A percentile compares a stretch with the other conserved stretches of the same genome.
phyloP scores from a whole-genome alignment of 2,329 filamentous ascomycete species.

The Leptodontidium sp. region DNA sequence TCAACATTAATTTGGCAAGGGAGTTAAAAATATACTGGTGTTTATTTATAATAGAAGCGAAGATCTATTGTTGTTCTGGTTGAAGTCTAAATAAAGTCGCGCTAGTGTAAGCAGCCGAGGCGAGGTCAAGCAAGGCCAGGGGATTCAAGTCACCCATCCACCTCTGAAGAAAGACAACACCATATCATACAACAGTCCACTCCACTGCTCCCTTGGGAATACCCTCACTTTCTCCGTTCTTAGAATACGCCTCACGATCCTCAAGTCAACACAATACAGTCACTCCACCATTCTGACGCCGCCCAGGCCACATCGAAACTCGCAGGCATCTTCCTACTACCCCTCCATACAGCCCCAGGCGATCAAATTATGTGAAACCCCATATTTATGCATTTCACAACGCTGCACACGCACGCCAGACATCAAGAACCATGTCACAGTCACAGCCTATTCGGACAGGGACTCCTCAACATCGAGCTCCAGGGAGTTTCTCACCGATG shows the following conservation, averaged over 20 bases:
- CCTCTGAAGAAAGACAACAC: neutral
- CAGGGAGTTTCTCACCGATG: conserved; percentile 46
- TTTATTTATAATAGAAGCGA: neutral
- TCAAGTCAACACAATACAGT: too few species aligned
- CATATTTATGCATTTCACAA: conserved; percentile 34
- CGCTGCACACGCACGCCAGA: conserved; percentile 20
- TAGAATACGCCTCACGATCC: neutral
- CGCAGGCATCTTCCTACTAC: neutral
- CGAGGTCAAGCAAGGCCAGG: neutral
- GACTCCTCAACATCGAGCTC: conserved; percentile 36
- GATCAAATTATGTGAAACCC: conserved; percentile 40
- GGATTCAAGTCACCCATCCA: neutral
- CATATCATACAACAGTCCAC: neutral
- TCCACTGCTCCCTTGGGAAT: neutral
- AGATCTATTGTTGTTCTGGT: neutral
- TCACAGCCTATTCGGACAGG: conserved; percentile 33
- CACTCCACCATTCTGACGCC: too few species aligned
- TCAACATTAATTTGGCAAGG: too few species aligned
- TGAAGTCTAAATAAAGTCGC: conserved; percentile 11
- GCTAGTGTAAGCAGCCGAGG: conserved; percentile 9
- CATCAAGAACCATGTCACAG: conserved; percentile 36
- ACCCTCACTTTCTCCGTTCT: neutral
- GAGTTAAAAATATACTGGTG: too few species aligned
- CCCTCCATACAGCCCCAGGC: conserved; percentile 9
- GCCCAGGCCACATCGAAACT: neutral